A percentile compares a stretch with the other conserved stretches of the same genome.
These are phyloP conservation scores for Puccinia brachypodii DNA, from an alignment of 1,284 basidiomycete genomes.

Conservation along the genomic window DNA sequence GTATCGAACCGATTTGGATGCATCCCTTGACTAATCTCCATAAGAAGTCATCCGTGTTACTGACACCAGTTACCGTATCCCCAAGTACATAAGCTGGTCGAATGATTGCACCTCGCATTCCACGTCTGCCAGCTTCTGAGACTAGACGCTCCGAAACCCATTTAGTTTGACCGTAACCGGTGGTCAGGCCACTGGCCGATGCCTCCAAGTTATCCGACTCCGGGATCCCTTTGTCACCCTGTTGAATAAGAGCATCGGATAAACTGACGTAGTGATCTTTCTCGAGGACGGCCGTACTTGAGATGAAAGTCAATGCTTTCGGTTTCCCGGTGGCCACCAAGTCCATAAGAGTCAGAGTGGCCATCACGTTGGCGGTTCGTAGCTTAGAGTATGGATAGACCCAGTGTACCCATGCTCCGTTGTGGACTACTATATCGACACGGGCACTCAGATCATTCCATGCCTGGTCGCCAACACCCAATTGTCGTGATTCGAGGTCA, in stretches of 20 bases:
- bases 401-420: slow-evolving; percentile 98
- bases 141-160: slow-evolving; percentile 97
- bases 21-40: slow-evolving; percentile 98
- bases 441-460: slow-evolving; percentile 74
- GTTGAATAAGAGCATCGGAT: slow-evolving; percentile 68
- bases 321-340: slow-evolving; percentile 69
- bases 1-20: slow-evolving; percentile 88
- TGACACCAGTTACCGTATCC: slow-evolving; percentile 83
- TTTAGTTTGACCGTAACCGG: slow-evolving; percentile 95
- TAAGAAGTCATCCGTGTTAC: slow-evolving; percentile 98
- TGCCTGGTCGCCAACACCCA: slow-evolving; percentile 69
- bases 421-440: slow-evolving; percentile 85
- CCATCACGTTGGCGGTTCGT: slow-evolving; percentile 84
- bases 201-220: slow-evolving; percentile 91
- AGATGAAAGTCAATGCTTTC: slow-evolving; percentile 86
- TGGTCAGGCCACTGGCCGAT: slow-evolving; percentile 72
- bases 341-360: slow-evolving; percentile 78
- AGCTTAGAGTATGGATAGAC: slow-evolving; percentile 96
- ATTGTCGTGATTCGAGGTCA: slow-evolving; percentile 73
- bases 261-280: slow-evolving; percentile 84
- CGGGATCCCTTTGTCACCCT: slow-evolving; percentile 69
- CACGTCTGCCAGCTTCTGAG: slow-evolving; percentile 82
- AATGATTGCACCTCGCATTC: slow-evolving; percentile 82
- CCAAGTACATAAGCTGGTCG: slow-evolving; percentile 96
- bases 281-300: slow-evolving; percentile 90